A percentile compares a stretch with the other conserved stretches of the same genome.
Evolutionary conservation across 2,329 filamentous ascomycete genomes (phyloP).

Genomic region (Aspergillus fijiensis): DNA sequence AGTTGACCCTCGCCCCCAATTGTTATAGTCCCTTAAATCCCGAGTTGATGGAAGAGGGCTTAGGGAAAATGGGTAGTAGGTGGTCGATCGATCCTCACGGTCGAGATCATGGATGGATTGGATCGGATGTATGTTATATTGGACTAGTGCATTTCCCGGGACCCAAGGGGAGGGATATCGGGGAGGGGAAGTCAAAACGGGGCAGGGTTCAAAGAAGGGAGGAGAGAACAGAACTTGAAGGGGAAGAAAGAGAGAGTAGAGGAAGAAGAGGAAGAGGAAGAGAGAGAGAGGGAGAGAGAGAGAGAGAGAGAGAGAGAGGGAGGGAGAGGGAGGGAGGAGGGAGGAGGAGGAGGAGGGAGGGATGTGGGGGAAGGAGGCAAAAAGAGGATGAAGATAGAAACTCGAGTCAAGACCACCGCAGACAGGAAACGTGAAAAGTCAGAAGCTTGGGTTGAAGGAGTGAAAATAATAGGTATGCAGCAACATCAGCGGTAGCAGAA

Average conservation of each 20-base stretch:
- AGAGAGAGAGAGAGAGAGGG: constrained; percentile 7
- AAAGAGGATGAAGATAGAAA: neutral
- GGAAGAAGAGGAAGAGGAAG: constrained; percentile 5
- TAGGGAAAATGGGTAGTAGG: too few relatives aligned
- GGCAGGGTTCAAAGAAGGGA: neutral
- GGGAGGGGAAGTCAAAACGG: constrained; percentile 1
- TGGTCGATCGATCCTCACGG: neutral
- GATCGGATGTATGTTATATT: neutral
- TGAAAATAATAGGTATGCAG: neutral
- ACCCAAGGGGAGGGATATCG: constrained; percentile 15
- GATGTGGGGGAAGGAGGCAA: constrained; percentile 7
- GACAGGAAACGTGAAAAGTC: constrained; percentile 11
- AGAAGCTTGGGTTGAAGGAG: constrained; percentile 15
- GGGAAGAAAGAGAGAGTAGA: neutral
- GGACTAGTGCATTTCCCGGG: neutral
- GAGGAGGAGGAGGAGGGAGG: constrained; percentile 9
- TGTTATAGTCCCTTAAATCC: neutral
- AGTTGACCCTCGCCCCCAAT: neutral
- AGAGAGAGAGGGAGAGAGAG: constrained; percentile 27
- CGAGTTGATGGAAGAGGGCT: neutral
- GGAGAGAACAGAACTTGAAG: neutral
- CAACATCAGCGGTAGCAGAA: constrained; percentile 20
- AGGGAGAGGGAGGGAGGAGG: constrained; percentile 5
- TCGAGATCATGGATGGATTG: neutral
- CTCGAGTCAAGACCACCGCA: constrained; percentile 2